phyloP scores from a whole-genome alignment of 306 rosid genomes.

The Glycine soja region DNA sequence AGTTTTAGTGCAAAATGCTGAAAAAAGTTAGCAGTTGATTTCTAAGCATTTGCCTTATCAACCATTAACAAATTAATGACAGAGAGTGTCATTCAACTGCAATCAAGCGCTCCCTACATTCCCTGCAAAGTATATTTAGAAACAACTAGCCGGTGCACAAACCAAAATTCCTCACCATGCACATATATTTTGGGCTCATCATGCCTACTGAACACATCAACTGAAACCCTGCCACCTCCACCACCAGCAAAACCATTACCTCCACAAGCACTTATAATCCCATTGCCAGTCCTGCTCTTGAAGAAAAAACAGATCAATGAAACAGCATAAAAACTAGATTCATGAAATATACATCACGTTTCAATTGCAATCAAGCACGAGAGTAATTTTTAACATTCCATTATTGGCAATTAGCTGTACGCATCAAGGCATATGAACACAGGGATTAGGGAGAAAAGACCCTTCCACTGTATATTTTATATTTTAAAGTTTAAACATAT shows the following conservation, averaged over 20 bases:
- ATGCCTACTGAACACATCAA: slow-evolving; percentile 63
- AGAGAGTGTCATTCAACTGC: neutral
- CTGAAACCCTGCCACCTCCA: slow-evolving; percentile 62
- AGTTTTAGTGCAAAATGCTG: slow-evolving; percentile 7
- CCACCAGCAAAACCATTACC: slow-evolving; percentile 62
- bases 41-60: slow-evolving; percentile 26
- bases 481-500: neutral
- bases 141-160: slow-evolving; percentile 34
- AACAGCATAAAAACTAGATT: slow-evolving; percentile 21
- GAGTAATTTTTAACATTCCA: slow-evolving; percentile 12
- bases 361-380: slow-evolving; percentile 34
- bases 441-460: neutral
- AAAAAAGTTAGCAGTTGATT: slow-evolving; percentile 1
- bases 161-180: slow-evolving; percentile 52
- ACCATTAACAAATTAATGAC: slow-evolving; percentile 14
- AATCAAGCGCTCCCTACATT: slow-evolving; percentile 3
- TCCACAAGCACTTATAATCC: slow-evolving; percentile 61
- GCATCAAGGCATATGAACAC: too few species aligned
- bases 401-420: too few species aligned
- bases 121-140: slow-evolving; percentile 17
- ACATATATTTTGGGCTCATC: slow-evolving; percentile 61
- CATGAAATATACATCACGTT: slow-evolving; percentile 15
- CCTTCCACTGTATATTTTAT: slow-evolving; percentile 7
- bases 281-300: slow-evolving; percentile 60
- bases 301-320: slow-evolving; percentile 41